Percentiles rank a stretch among this genome's conserved stretches.
phyloP scores from a whole-genome alignment of 768 basidiomycete species.

The Krasilnikovozyma curviuscula region DNA sequence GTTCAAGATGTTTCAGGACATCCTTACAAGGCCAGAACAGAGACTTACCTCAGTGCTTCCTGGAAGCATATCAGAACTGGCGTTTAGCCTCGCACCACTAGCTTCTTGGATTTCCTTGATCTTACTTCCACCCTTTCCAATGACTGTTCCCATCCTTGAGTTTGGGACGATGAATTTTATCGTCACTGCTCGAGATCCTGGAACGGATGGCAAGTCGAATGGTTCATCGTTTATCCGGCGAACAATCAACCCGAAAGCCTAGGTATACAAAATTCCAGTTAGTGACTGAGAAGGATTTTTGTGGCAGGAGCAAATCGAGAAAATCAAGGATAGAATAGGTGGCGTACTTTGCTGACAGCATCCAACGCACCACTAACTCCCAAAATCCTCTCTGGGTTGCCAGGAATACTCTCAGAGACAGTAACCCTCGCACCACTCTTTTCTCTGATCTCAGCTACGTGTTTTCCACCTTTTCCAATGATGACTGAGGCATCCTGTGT shows the following conservation, averaged over 20 bases:
- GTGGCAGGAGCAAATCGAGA: background rate
- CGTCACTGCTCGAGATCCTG: constrained; percentile 91
- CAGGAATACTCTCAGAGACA: constrained; percentile 95
- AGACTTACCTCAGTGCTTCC: constrained; percentile 89
- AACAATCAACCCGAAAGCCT: constrained; percentile 98
- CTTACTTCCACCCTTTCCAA: constrained; percentile 91
- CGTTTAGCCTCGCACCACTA: constrained; percentile 84
- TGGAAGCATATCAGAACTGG: constrained; percentile 93
- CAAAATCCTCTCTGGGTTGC: constrained; percentile 95
- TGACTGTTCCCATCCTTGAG: constrained; percentile 25
- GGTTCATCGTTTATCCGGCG: constrained; percentile 98
- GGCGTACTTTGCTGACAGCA: constrained; percentile 83
- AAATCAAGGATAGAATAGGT: background rate
- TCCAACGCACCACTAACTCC: constrained; percentile 92
- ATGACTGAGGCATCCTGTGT: constrained; percentile 99
- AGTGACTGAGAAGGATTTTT: background rate
- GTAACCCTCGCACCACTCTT: constrained; percentile 91
- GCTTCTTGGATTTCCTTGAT: constrained; percentile 99
- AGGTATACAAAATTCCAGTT: constrained; percentile 1
- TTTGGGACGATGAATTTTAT: constrained; percentile 42
- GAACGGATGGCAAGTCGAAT: constrained; percentile 90
- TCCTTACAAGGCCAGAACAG: constrained; percentile 11
- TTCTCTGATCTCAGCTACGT: constrained; percentile 85
- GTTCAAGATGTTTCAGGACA: background rate
- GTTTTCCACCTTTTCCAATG: constrained; percentile 84